A percentile compares a stretch with the other conserved stretches of the same genome.
phyloP scores from a whole-genome alignment of 257 asterid genomes.

The Solanum chiquidenum region DNA sequence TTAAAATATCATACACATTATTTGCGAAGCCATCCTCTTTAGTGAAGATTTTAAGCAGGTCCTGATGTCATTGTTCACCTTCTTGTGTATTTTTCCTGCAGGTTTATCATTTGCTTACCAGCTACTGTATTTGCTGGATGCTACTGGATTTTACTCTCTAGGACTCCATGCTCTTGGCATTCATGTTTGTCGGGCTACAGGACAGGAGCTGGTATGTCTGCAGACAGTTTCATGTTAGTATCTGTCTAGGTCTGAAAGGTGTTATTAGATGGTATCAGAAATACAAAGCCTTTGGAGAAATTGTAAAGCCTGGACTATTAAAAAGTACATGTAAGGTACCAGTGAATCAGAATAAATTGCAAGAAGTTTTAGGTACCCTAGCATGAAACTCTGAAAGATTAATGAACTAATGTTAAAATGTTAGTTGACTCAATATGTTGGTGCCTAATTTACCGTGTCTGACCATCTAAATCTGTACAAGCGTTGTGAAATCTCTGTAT shows the following conservation, averaged over 20 bases:
- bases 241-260: not conserved
- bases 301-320: not conserved
- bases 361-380: not conserved
- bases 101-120: conserved; percentile 92
- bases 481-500: not conserved
- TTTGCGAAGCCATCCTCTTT: not conserved
- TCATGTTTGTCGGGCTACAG: conserved; percentile 98
- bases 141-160: conserved; percentile 83
- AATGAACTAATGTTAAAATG: not conserved
- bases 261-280: not conserved
- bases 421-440: not conserved
- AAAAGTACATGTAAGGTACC: not conserved
- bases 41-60: not conserved
- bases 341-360: not conserved
- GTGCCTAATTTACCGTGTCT: not conserved
- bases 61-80: not conserved
- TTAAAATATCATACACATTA: not conserved
- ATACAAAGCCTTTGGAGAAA: not conserved
- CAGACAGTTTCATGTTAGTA: not conserved
- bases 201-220: conserved; percentile 81
- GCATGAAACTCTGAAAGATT: not conserved
- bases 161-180: conserved; percentile 89
- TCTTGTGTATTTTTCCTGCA: conserved; percentile 15
- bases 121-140: conserved; percentile 86
- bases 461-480: not conserved